Conservation (phyloP, 768 basidiomycete genomes). For the Suillus decipiens region DNA sequence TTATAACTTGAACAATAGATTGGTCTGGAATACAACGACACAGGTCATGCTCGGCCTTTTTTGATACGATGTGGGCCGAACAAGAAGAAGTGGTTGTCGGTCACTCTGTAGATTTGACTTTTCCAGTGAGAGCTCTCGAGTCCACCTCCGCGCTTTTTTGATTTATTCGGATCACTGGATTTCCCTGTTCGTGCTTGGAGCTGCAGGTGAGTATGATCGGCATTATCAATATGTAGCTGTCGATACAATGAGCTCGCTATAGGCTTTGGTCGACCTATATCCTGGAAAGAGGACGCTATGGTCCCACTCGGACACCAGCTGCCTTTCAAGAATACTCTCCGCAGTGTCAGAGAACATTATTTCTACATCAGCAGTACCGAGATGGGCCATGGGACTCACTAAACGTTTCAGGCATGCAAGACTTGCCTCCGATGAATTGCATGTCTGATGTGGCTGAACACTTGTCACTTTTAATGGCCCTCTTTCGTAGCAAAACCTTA, state of each 20-base stretch:
- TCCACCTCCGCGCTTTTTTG: constrained; percentile 21
- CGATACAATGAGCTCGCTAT: background rate
- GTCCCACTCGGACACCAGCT: constrained; percentile 46
- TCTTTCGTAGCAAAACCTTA: constrained; percentile 42
- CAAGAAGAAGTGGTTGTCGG: constrained; percentile 42
- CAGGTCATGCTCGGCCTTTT: constrained; percentile 45
- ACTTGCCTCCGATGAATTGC: constrained; percentile 45
- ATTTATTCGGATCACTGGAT: constrained; percentile 36
- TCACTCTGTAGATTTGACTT: constrained; percentile 52
- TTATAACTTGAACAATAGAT: constrained; percentile 19
- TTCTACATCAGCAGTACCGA: constrained; percentile 41
- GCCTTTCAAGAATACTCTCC: constrained; percentile 51
- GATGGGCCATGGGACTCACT: constrained; percentile 40
- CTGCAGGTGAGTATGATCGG: constrained; percentile 40
- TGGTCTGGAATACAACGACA: constrained; percentile 51
- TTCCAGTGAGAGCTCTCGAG: constrained; percentile 41
- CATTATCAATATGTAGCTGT: background rate
- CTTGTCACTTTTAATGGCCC: background rate
- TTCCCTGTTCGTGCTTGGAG: constrained; percentile 56
- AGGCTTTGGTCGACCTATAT: constrained; percentile 55
- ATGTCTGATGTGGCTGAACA: constrained; percentile 27
- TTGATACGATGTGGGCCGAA: constrained; percentile 50
- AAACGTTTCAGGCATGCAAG: constrained; percentile 31
- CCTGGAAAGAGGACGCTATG: constrained; percentile 47
- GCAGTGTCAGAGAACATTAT: constrained; percentile 41